Base-by-base conservation (phyloP, 2,329 filamentous ascomycete species). In the Fusarium euwallaceae region DNA sequence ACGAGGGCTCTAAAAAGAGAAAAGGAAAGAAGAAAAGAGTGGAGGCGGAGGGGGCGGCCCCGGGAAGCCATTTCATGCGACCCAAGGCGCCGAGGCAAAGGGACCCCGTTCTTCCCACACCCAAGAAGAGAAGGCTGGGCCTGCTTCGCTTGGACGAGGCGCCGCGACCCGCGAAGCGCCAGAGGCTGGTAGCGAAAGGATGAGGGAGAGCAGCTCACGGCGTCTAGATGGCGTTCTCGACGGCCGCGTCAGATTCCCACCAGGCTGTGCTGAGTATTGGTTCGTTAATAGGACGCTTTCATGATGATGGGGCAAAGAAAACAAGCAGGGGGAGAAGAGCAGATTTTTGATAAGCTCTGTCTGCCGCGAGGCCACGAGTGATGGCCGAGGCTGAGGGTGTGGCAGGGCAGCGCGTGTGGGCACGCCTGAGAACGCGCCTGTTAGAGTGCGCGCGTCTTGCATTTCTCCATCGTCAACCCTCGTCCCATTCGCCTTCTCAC, bases 51-150 rank as follows among this genome's bases (percentile, higher is more conserved):
- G 76, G 69, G 76, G 69, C 75, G 69, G 72, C 56, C 62, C 67
- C 61, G 65, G 70, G 69, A 64, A 71, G 69, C 22, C 73, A 74
- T 61, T 78, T 78, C 74, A 78, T 78, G 72, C 75, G 70, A 76
- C 74, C 76, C 72, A 60, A 75, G 64, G 72, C 43, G 68, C 64
- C 55, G 67, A 76, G 64, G 43, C 67, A 64, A 58, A 66, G 45
- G 48, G 10, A 29, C 48, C 48, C 65, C 62, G 45, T 70, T 70
- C 24, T 61, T 48, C 20, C 41, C 4, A 24, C 12, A 20, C 14
- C 43, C 43, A 61, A 64, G 58, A 41, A 37, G 32, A 37, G 32
- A 48, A 51, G 32, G 53, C 24, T 41, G 37, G 22, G 22, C 45
- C 29, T 51, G 22, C 45, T 27, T 65, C 63, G 72, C 62, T 62